Base-by-base conservation (phyloP, 805 yeast genomes). In the Saturnispora galanensis region DNA sequence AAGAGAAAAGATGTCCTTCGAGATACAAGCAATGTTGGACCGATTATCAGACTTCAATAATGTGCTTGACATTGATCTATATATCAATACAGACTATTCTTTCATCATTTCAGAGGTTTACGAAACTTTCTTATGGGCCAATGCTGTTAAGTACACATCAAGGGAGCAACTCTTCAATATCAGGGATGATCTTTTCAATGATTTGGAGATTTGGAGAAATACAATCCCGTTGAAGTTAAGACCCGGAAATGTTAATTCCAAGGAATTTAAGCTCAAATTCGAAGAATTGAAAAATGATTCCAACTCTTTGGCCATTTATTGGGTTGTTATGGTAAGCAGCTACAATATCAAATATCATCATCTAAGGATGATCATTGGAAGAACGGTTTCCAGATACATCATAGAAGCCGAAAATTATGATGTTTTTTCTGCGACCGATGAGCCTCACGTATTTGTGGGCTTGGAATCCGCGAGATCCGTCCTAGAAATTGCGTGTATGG, bases 201-300 rank as follows among this genome's bases (percentile, higher is more conserved):
- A 57, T 31, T 47, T 63, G 13, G 62, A 60, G 18, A 30, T 45
- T 13, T 64, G 65, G 64, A 53, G 55, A 38, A 7, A 45, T 42
- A 49, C 51, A 10, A 38, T 64, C 17, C 67, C 67, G 0, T 49
- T 49, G 12, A 9, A 11, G 5, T 35, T 61, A 9, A 50, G 62
- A 35, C 62, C 63, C 11, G 39, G 40, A 10, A 16, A n/a, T 17
- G 35, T 42, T 7, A 32, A 38, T 15, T 41, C 45, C 18, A 39
- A 46, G 9, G 44, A 39, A 7, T 44, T 48, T 32, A 34, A 44
- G 12, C 45, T 47, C n/a, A 18, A 36, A n/a, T 29, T 50, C 18
- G 37, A 44, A 15, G 33, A 29, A 30, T 32, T 47, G 21, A 51
- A 42, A 39, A 12, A 18, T 15, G 33, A 37, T 11, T 31, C 32